Base-by-base conservation (phyloP, 768 basidiomycete species). In the Dentipellis sp. region DNA sequence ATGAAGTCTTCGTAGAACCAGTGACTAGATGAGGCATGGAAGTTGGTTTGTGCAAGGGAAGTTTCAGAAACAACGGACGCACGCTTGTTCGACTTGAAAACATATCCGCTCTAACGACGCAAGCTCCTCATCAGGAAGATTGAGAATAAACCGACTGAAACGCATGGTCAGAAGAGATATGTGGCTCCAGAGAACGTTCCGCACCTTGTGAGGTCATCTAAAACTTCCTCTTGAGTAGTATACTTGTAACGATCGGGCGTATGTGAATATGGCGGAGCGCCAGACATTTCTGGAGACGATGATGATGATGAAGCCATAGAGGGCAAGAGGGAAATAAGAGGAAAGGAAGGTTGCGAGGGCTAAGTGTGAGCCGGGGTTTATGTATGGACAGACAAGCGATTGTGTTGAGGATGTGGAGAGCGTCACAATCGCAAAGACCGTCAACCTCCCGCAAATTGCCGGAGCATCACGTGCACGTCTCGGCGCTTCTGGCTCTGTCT, bases 1-100 rank as follows among this genome's bases (percentile, higher is more conserved):
- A 98, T 84, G 64, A 97, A 98, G 69, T 99, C 97, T 75, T 98
- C 97, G 65, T 99, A 99, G 70, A 91, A 99, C 95, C 95, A 99
- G 68, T 97, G 95, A n/a, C 94, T 97, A 46, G 21, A 50, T 51
- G 58, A 60, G 17, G 61, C 16, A 10, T 23, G 10, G 19, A 59
- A 56, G 55, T 51, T 58, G 50, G 57, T 38, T 58, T 46, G 38
- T 53, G 57, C 56, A 36, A 51, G 22, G 45, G 59, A 50, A 51
- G 39, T 19, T 22, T 19, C 17, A 19, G 60, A 54, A 47, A 50
- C 60, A 35, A 40, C n/a, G n/a, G 37, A 78, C 93, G 65, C 68
- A 98, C 92, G 95, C 97, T 79, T 98, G 94, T 71, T 99, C 97
- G 58, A 98, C 91, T 72, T 98, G 95, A 73, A 98, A 99, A 73